Evolutionary conservation across 2,329 filamentous ascomycete genomes (phyloP).

Genomic region (Diaporthe aspalathi): DNA sequence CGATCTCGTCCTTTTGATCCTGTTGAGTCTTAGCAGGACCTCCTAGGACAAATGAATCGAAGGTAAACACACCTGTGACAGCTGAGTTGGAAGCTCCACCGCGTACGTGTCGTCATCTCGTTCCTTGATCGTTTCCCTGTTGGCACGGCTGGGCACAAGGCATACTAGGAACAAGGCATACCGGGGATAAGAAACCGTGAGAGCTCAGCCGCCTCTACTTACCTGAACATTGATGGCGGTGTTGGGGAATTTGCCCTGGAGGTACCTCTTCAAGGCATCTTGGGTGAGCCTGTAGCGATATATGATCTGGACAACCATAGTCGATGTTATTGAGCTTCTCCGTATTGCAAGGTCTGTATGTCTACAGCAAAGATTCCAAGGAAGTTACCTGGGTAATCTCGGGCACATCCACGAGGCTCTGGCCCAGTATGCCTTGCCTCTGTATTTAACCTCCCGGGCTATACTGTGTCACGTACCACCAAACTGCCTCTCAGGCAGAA

Average conservation of each 20-base stretch:
- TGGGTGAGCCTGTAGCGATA: constrained; percentile 24
- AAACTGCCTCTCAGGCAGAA: not conserved
- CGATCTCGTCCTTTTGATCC: not conserved
- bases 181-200: not conserved
- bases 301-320: not conserved
- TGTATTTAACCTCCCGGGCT: constrained; percentile 1
- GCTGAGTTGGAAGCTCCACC: not conserved
- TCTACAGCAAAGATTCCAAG: not conserved
- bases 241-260: not conserved
- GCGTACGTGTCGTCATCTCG: constrained; percentile 23
- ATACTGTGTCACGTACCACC: not conserved
- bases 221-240: constrained; percentile 1
- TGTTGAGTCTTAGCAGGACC: not conserved
- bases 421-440: not conserved
- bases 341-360: not conserved
- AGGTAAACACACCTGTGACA: constrained; percentile 13
- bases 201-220: not conserved
- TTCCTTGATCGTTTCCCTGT: constrained; percentile 7
- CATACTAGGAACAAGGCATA: not conserved
- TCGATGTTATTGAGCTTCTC: not conserved
- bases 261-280: not conserved
- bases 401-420: constrained; percentile 5
- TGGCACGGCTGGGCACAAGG: constrained; percentile 1
- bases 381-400: not conserved
- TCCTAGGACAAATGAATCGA: not conserved